A percentile compares a stretch with the other conserved stretches of the same genome.
Conservation (phyloP, 2,329 filamentous ascomycete genomes). For the Torrubiellomyces zombiae region DNA sequence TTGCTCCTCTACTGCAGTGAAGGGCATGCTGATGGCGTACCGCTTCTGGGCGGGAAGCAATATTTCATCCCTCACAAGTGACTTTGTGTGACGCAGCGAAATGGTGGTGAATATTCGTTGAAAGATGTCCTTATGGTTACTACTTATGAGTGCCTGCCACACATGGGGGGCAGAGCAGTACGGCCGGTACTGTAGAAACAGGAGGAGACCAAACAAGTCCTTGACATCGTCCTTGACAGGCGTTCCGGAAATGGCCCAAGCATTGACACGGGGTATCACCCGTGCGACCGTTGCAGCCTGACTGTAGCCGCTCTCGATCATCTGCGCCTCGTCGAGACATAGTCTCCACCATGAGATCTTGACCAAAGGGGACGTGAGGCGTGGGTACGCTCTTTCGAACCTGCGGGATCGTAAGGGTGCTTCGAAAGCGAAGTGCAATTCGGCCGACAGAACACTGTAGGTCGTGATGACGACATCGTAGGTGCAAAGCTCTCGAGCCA, state of each 20-base stretch:
- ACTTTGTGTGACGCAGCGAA: constrained; percentile 74
- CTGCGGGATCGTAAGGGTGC: constrained; percentile 54
- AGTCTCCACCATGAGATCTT: constrained; percentile 80
- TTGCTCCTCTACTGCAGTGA: constrained; percentile 80
- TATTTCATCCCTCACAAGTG: constrained; percentile 61
- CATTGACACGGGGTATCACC: constrained; percentile 65
- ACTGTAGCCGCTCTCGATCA: constrained; percentile 79
- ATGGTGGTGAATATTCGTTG: constrained; percentile 52
- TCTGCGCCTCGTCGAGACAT: constrained; percentile 66
- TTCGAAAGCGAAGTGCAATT: constrained; percentile 60
- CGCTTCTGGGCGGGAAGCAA: constrained; percentile 68
- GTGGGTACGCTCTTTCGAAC: constrained; percentile 46
- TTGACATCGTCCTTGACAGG: constrained; percentile 64
- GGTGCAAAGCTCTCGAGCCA: constrained; percentile 26
- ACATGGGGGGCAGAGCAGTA: constrained; percentile 46
- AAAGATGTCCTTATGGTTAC: constrained; percentile 46
- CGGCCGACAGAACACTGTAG: constrained; percentile 55
- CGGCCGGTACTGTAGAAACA: constrained; percentile 67
- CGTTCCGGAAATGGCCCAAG: constrained; percentile 82
- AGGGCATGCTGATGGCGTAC: constrained; percentile 75
- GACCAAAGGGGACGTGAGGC: constrained; percentile 58
- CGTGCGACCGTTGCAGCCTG: constrained; percentile 68
- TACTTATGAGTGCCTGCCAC: constrained; percentile 50
- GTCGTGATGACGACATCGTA: constrained; percentile 48
- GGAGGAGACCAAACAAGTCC: constrained; percentile 65